phyloP scores from a whole-genome alignment of 1,139 yeast genomes.

The Magnusiomyces tetraspermus region DNA sequence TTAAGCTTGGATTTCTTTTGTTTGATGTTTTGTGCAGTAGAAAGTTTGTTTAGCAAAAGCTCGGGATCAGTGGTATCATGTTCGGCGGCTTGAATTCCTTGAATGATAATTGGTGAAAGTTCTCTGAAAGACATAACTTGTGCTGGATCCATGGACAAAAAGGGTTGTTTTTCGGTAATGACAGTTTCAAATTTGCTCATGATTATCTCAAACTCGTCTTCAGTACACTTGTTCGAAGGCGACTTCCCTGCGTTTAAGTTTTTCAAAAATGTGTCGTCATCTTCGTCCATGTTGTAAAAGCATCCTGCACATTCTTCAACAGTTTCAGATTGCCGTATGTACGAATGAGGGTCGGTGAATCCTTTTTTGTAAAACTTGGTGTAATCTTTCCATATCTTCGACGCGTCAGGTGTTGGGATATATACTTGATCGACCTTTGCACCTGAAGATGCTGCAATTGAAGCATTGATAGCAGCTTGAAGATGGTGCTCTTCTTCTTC shows the following conservation, averaged over 20 bases:
- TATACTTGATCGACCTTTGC: constrained; percentile 55
- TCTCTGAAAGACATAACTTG: constrained; percentile 67
- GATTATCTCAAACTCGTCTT: constrained; percentile 76
- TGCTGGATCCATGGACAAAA: constrained; percentile 71
- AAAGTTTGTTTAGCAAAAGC: constrained; percentile 22
- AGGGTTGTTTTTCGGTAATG: constrained; percentile 78
- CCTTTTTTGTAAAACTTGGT: constrained; percentile 56
- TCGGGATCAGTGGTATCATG: constrained; percentile 33
- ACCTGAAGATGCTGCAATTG: constrained; percentile 46
- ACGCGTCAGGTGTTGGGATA: constrained; percentile 97
- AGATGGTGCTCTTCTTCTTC: constrained; percentile 96
- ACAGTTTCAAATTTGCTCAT: constrained; percentile 66
- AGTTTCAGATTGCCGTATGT: constrained; percentile 84
- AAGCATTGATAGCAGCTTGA: constrained; percentile 78
- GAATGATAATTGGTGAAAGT: constrained; percentile 34
- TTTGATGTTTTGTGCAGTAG: constrained; percentile 5
- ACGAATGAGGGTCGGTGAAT: constrained; percentile 65
- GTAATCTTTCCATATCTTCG: constrained; percentile 72
- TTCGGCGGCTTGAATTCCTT: constrained; percentile 26
- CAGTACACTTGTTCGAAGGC: constrained; percentile 40
- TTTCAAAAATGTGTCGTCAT: constrained; percentile 59
- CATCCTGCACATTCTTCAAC: constrained; percentile 90
- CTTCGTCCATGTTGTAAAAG: constrained; percentile 84
- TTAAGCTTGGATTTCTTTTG: not conserved
- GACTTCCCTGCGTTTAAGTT: constrained; percentile 33